Base-by-base conservation (phyloP, 805 yeast species). In the Myxozyma kluyveri region DNA sequence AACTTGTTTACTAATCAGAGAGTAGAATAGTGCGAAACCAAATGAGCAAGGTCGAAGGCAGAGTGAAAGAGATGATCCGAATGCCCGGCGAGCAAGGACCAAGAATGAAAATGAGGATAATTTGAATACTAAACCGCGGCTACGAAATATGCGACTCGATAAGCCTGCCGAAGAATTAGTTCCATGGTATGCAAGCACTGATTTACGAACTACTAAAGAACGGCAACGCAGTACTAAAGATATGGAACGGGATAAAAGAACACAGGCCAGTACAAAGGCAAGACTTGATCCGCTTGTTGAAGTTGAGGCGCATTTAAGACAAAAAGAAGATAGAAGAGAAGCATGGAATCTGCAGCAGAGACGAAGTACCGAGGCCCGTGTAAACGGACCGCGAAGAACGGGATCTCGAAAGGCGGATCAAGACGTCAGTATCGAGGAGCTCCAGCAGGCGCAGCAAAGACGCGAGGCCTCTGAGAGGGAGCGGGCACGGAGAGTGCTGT, bases 181-280 rank as follows among this genome's bases (percentile, higher is more conserved):
- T 33, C 59, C 59, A 17, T 54, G 59, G 59, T 54, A 54, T 27
- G 26, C 56, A 7, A 39, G 37, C 5, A 17, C 37, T 27, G 52
- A 45, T 26, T 17, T 10, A 44, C 42, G 26, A 35, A n/a, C 41
- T 14, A 14, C 42, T 4, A 23, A 14, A 17, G 35, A 40, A 39
- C 42, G 48, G 5, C 2, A 10, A 18, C 38, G 23, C 37, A n/a
- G 41, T 3, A 50, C 26, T 36, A 45, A 26, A 7, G 45, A 49
- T 7, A 24, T 35, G 18, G 38, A 35, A 35, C 29, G 55, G 18
- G 18, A 23, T 3, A 42, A 26, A 45, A 29, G 40, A 12, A 40
- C 39, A 2, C 18, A 22, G 18, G 39, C 17, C 32, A 29, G 37
- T 40, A 33, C 49, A 10, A 54, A 54, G 43, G 33, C 35, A 9